phyloP scores from a whole-genome alignment of 2,329 filamentous ascomycete genomes.

The Fusarium dimerum region DNA sequence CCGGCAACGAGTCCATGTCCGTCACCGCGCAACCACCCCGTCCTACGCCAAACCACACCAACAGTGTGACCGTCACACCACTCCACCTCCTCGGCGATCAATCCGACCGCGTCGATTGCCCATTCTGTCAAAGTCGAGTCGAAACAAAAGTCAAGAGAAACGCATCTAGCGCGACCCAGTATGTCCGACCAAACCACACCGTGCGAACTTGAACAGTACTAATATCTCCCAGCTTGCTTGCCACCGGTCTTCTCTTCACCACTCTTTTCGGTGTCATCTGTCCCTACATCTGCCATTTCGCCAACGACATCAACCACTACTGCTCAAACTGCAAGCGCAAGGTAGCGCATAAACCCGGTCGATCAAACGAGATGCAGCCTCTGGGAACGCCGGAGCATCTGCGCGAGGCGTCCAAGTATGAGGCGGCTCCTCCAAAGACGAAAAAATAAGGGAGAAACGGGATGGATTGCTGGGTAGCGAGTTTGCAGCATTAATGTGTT shows the following conservation, averaged over 20 bases:
- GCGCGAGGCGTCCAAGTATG: slow-evolving; percentile 25
- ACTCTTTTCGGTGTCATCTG: slow-evolving; percentile 26
- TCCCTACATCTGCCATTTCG: slow-evolving; percentile 25
- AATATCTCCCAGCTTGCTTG: slow-evolving; percentile 6
- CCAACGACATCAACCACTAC: slow-evolving; percentile 23
- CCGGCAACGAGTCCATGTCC: slow-evolving; percentile 10
- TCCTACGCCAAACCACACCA: neutral
- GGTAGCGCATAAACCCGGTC: slow-evolving; percentile 18
- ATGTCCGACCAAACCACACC: neutral
- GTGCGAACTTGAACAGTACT: neutral
- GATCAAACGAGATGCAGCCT: slow-evolving; percentile 14
- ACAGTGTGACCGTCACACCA: slow-evolving; percentile 24
- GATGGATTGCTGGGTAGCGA: slow-evolving; percentile 4
- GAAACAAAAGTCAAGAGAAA: slow-evolving; percentile 23
- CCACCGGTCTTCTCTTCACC: slow-evolving; percentile 23
- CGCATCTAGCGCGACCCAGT: slow-evolving; percentile 27
- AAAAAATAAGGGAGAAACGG: neutral
- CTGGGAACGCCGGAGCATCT: slow-evolving; percentile 30
- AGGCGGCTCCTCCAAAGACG: slow-evolving; percentile 5
- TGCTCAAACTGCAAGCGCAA: slow-evolving; percentile 30
- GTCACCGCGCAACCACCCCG: neutral
- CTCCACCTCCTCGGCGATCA: slow-evolving; percentile 27
- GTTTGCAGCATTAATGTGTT: neutral
- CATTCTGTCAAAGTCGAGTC: slow-evolving; percentile 25
- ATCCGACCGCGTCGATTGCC: slow-evolving; percentile 27